Evolutionary conservation across 2,329 filamentous ascomycete species (phyloP).

Genomic region (Fusarium protoensiforme): DNA sequence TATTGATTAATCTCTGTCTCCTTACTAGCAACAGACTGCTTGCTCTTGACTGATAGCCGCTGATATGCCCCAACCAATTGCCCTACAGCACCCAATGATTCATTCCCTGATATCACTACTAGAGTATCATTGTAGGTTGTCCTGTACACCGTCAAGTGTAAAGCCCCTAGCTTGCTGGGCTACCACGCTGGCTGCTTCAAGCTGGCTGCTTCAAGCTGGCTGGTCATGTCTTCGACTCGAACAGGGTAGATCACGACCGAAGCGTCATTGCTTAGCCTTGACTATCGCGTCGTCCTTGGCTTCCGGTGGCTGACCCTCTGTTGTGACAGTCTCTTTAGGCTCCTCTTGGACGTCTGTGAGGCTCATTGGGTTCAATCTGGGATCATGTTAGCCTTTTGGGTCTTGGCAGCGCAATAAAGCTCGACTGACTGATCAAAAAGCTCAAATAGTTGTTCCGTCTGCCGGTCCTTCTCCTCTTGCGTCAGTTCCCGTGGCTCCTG

Average conservation of each 20-base stretch:
- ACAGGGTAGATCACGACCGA: neutral
- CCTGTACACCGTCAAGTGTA: neutral
- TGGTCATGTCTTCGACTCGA: neutral
- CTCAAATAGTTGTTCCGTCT: conserved; percentile 90
- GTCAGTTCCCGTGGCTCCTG: conserved; percentile 78
- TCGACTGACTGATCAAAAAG: conserved; percentile 80
- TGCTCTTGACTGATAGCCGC: neutral
- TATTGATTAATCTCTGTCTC: neutral
- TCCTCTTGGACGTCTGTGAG: conserved; percentile 79
- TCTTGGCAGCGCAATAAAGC: no score
- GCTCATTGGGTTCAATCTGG: conserved; percentile 76
- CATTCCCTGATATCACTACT: neutral
- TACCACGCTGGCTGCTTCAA: neutral
- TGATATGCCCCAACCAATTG: neutral
- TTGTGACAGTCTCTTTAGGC: conserved; percentile 76
- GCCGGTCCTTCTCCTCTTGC: conserved; percentile 88
- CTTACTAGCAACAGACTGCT: neutral
- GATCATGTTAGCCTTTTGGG: conserved; percentile 26
- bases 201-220: neutral
- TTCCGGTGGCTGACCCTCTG: conserved; percentile 78
- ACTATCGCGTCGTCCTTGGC: conserved; percentile 65
- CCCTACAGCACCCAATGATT: neutral
- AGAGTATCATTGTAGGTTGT: neutral
- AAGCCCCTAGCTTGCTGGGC: neutral
- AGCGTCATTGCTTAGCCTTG: conserved; percentile 49